Percentiles rank a stretch among this genome's conserved stretches.
phyloP scores from a whole-genome alignment of 1,284 basidiomycete species.

The Sphagnurus paluster region DNA sequence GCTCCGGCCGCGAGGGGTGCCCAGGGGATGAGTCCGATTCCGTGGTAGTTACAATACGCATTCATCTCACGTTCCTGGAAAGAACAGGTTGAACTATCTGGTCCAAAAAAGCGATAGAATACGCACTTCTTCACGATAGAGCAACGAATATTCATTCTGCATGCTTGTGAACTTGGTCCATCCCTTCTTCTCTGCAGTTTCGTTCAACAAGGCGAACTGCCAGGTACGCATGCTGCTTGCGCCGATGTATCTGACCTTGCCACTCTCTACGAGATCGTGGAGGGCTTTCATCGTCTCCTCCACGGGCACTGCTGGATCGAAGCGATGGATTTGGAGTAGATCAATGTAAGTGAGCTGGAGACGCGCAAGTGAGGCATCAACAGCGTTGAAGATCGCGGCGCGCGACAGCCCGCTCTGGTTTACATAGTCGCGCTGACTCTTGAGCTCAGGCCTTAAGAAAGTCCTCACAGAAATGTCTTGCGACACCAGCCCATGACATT shows the following conservation, averaged over 20 bases:
- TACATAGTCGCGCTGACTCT: slow-evolving; percentile 9
- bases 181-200: neutral
- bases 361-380: slow-evolving; percentile 34
- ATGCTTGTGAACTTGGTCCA: slow-evolving; percentile 8
- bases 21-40: slow-evolving; percentile 41
- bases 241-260: slow-evolving; percentile 42
- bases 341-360: slow-evolving; percentile 14
- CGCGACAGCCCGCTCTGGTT: slow-evolving; percentile 31
- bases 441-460: slow-evolving; percentile 3
- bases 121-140: slow-evolving; percentile 36
- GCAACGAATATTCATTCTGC: slow-evolving; percentile 9
- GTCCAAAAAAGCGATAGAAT: no score
- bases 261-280: slow-evolving; percentile 38
- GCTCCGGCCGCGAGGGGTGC: slow-evolving; percentile 38
- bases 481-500: slow-evolving; percentile 1
- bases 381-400: slow-evolving; percentile 36
- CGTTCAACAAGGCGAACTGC: slow-evolving; percentile 32
- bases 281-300: slow-evolving; percentile 43
- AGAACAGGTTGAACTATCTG: no score
- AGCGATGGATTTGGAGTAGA: slow-evolving; percentile 31
- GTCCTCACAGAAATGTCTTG: neutral
- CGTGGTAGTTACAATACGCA: slow-evolving; percentile 27
- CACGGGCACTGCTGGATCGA: slow-evolving; percentile 32
- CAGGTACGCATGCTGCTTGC: slow-evolving; percentile 35
- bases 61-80: slow-evolving; percentile 21